phyloP scores from a whole-genome alignment of 2,329 filamentous ascomycete species.

The Rutstroemia sydowiana region DNA sequence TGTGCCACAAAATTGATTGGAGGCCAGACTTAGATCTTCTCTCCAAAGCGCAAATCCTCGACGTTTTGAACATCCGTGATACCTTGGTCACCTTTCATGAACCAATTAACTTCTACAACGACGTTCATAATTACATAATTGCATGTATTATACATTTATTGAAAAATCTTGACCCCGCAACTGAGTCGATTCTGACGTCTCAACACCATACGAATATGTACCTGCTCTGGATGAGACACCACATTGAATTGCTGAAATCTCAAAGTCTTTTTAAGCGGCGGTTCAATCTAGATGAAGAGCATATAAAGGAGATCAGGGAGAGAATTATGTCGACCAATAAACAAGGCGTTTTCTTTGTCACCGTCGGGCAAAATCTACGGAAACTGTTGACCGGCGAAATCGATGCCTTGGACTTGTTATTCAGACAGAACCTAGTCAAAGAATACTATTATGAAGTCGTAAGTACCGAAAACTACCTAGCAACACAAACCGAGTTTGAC shows the following conservation, averaged over 20 bases:
- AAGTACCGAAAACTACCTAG: neutral
- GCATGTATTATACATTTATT: neutral
- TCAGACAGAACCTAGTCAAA: neutral
- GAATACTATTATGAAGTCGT: neutral
- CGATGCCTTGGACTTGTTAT: neutral
- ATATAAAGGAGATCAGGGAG: neutral
- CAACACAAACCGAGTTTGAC: neutral
- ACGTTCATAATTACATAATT: neutral
- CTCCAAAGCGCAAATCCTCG: neutral
- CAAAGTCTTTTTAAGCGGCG: neutral
- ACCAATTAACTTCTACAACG: neutral
- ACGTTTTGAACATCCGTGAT: neutral
- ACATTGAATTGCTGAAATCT: neutral
- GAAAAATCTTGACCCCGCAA: neutral
- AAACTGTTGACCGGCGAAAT: neutral
- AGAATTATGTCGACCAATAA: neutral
- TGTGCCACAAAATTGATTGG: conserved; percentile 10
- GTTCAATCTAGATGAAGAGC: too few relatives aligned
- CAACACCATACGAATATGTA: neutral
- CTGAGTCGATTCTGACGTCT: neutral
- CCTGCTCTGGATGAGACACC: neutral
- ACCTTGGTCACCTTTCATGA: neutral
- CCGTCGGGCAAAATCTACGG: neutral
- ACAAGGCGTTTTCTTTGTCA: neutral
- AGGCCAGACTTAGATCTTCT: conserved; percentile 9